Base-by-base conservation (phyloP, 495 filamentous ascomycete species). In the Apodospora peruviana region DNA sequence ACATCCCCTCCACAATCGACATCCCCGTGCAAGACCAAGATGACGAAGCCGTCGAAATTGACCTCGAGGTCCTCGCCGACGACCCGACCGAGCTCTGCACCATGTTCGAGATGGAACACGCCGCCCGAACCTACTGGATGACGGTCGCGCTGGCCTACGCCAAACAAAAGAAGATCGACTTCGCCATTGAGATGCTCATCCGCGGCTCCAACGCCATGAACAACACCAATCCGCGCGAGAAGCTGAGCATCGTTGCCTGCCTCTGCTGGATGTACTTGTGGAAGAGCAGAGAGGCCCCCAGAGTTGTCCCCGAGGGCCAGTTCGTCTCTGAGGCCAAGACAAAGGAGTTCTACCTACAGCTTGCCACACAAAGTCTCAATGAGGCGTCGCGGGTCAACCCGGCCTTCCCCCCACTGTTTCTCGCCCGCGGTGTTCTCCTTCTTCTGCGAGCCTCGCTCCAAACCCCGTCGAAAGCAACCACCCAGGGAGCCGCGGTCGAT, bases 51-150 rank as follows among this genome's bases (percentile, higher is more conserved):
- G 91, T 98, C 67, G 91, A 97, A 69, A 88, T 98, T 53, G 86
- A 91, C 64, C 80, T 96, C 22, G 83, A 90, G 60, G 86, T 86
- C 37, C 84, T 96, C 32, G 82, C 89, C 34, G 94, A 97, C 58
- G 93, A 98, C 57, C 91, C 91, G 2, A 96, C 90, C 29, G 93
- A 98, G 68, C 77, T 98, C 9, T 97, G 93, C 69, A 89, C 86
- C 2, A 74, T 97, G 34, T 78, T 98, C 45, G 93, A 97, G 65
- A 93, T 91, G 51, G 93, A 97, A 63, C 80, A 83, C 49, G 88
- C 89, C 2, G 85, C 85, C 17, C 84, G 90, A 52, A 85, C 82
- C 24, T 91, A 90, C 60, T 98, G 93, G 93, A 90, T 97, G 75
- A 89, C 87, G 12, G 90, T 96, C 52, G 87, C 93, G 24, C 78